Percentiles rank a stretch among this genome's conserved stretches.
Conservation (phyloP, 352 stramenopile genomes). For the Globisporangium ultimum region DNA sequence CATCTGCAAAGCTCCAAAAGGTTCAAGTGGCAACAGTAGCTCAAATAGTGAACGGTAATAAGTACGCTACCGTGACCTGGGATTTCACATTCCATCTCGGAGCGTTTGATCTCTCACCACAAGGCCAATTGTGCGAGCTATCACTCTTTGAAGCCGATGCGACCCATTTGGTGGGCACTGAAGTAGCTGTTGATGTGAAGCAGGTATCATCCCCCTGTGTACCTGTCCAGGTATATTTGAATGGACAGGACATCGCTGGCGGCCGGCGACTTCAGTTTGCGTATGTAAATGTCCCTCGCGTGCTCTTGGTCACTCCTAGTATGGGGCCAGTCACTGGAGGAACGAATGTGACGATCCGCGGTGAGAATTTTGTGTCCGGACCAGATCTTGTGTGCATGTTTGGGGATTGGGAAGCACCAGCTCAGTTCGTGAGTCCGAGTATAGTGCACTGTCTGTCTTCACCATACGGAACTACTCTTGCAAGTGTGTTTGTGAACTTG, state of each 20-base stretch:
- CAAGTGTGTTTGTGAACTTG: constrained; percentile 29
- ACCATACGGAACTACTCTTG: constrained; percentile 11
- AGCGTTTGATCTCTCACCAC: not conserved
- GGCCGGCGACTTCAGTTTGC: constrained; percentile 16
- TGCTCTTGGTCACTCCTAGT: constrained; percentile 20
- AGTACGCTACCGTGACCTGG: constrained; percentile 12
- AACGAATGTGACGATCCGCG: constrained; percentile 32
- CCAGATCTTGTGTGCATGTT: constrained; percentile 37
- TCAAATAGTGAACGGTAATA: not conserved
- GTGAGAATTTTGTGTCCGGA: constrained; percentile 28
- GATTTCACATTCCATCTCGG: constrained; percentile 9
- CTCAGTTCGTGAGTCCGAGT: constrained; percentile 24
- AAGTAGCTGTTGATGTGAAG: constrained; percentile 20
- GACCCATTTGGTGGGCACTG: constrained; percentile 16
- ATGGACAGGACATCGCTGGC: constrained; percentile 20
- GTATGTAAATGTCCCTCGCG: constrained; percentile 20
- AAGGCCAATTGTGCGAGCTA: constrained; percentile 9
- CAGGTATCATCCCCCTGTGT: constrained; percentile 21
- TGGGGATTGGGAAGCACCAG: constrained; percentile 23
- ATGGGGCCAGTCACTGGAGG: constrained; percentile 28
- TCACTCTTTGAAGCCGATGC: constrained; percentile 16
- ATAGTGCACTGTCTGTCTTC: constrained; percentile 26
- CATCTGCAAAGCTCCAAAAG: constrained; percentile 1
- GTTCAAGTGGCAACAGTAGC: constrained; percentile 1
- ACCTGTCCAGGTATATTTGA: constrained; percentile 19